Evolutionary conservation across 2,329 filamentous ascomycete species (phyloP).

Genomic region (Alternaria sp.): DNA sequence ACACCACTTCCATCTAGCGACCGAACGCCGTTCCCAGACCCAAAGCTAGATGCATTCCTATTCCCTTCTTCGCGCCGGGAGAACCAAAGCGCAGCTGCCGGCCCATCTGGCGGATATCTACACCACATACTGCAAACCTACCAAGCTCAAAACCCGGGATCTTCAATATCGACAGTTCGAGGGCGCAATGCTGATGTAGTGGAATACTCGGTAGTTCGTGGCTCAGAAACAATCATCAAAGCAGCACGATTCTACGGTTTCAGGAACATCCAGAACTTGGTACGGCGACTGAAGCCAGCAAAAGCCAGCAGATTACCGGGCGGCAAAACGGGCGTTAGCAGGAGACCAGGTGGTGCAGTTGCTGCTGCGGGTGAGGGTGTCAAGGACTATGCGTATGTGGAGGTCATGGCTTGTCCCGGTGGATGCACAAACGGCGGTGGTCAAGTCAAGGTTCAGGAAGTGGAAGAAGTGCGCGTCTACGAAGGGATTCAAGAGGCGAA

Average conservation of each 20-base stretch:
- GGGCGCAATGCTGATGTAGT: conserved; percentile 91
- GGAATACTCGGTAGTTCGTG: conserved; percentile 75
- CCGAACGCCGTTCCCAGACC: conserved; percentile 73
- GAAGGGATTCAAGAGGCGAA: conserved; percentile 34
- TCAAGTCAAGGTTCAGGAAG: conserved; percentile 89
- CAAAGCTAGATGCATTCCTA: conserved; percentile 72
- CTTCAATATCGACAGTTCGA: conserved; percentile 71
- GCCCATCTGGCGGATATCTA: conserved; percentile 87
- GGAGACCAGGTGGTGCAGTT: conserved; percentile 75
- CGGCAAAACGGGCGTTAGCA: conserved; percentile 37
- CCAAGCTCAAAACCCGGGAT: conserved; percentile 72
- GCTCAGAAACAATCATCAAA: conserved; percentile 44
- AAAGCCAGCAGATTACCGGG: conserved; percentile 64
- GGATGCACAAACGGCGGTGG: conserved; percentile 98
- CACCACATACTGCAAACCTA: conserved; percentile 81
- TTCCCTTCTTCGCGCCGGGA: conserved; percentile 60
- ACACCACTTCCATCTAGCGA: conserved; percentile 57
- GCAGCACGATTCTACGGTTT: conserved; percentile 92
- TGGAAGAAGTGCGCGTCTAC: conserved; percentile 52
- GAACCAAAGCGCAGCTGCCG: conserved; percentile 62
- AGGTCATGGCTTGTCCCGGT: conserved; percentile 99
- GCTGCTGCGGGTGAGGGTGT: conserved; percentile 64
- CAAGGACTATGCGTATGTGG: conserved; percentile 87
- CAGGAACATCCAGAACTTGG: conserved; percentile 96
- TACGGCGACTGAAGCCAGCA: conserved; percentile 86